Base-by-base conservation (phyloP, 2,329 filamentous ascomycete species). In the Cordyceps militaris region DNA sequence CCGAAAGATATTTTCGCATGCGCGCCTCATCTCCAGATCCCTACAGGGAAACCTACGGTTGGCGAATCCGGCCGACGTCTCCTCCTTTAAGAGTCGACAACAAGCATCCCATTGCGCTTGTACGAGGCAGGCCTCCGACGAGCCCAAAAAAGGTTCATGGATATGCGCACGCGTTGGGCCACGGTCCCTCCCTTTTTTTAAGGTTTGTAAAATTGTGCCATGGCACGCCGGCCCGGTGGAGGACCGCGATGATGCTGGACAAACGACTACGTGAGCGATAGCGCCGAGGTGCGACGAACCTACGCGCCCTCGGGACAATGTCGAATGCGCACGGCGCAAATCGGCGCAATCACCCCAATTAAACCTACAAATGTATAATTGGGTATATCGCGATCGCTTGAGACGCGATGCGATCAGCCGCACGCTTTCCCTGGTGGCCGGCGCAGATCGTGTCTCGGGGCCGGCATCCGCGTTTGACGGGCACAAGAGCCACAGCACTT, bases 351-450 rank as follows among this genome's bases (percentile, higher is more conserved):
- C 24, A 53, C 19, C 24, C 3, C 19, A 28, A 53, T 32, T 42
- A 38, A 32, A 7, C 23, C 26, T 13, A 38, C 26, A 38, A 14
- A 53, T 23, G 19, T 16, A 21, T 38, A 23, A 53, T 53, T 43
- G 50, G 36, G 1, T 19, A 19, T 7, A 30, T 53, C n/a, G 24
- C 50, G 50, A 50, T 43, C 26, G 23, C 50, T 43, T 32, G 50
- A 36, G 50, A 53, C n/a, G 38, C 13, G 50, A 53, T 53, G 50
- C 50, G 50, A 53, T 32, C 50, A 53, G 23, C 26, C 50, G 36
- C 13, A 28, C 3, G 14, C 13, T 26, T 40, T 40, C 34, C 47
- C 16, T 21, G 23, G 16, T 5, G 13, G 38, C 11, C 14, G 10
- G 26, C 50, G 38, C 50, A 43, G 50, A 43, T 53, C 50, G 16